phyloP scores from a whole-genome alignment of 139 green algal species.

The Helicosporidium sp. region DNA sequence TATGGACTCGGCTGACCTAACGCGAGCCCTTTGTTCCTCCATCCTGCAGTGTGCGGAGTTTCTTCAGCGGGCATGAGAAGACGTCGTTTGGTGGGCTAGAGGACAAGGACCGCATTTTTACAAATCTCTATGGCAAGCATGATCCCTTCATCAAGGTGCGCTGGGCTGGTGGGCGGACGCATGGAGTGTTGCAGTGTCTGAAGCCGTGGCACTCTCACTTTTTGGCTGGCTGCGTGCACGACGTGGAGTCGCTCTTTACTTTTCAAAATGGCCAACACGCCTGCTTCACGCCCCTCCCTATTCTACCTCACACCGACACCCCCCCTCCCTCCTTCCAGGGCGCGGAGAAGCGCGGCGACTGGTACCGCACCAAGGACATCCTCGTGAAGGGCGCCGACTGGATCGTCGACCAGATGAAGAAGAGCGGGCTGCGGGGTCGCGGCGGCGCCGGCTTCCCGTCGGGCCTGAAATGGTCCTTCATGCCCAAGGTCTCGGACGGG shows the following conservation, averaged over 20 bases:
- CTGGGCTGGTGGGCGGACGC: too few relatives aligned
- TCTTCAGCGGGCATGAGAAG: constrained; percentile 5
- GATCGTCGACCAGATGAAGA: constrained; percentile 95
- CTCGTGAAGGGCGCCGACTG: constrained; percentile 68
- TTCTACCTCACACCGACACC: too few relatives aligned
- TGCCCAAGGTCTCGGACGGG: constrained; percentile 84
- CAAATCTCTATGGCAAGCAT: constrained; percentile 82
- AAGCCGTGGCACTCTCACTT: too few relatives aligned
- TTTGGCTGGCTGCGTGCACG: too few relatives aligned
- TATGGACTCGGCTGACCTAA: not conserved
- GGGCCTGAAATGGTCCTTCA: constrained; percentile 89
- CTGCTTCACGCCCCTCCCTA: too few relatives aligned
- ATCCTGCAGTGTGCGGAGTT: constrained; percentile 15
- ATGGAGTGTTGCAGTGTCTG: too few relatives aligned
- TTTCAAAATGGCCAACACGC: not conserved
- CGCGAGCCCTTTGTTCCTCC: not conserved
- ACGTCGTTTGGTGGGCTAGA: constrained; percentile 47
- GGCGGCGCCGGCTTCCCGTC: constrained; percentile 90
- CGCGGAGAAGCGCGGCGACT: constrained; percentile 56
- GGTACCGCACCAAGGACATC: constrained; percentile 78
- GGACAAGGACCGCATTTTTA: constrained; percentile 93
- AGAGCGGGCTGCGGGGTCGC: constrained; percentile 73
- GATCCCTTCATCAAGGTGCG: constrained; percentile 68
- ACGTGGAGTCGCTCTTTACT: not conserved
- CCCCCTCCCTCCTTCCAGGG: constrained; percentile 15